Percentiles rank a stretch among this genome's conserved stretches.
Evolutionary conservation across 192 early-diverging fungal species (phyloP).

Genomic region (Coemansia sp.): DNA sequence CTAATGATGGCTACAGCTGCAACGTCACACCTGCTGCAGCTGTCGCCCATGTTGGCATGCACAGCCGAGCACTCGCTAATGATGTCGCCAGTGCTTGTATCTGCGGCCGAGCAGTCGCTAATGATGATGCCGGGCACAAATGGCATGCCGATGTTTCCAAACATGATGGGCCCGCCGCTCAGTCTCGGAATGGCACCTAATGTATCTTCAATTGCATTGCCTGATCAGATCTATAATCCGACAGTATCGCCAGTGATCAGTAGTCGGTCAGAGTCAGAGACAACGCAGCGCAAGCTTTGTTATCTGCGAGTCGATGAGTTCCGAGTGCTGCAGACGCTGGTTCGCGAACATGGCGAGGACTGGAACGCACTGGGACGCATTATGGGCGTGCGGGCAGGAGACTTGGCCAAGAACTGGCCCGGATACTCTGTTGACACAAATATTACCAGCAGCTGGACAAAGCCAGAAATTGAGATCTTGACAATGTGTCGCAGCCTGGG

Average conservation of each 20-base stretch:
- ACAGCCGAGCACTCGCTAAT: neutral
- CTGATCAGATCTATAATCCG: no score
- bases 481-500: slow-evolving; percentile 25
- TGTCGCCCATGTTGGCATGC: neutral
- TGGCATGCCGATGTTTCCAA: neutral
- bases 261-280: neutral
- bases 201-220: no score
- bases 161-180: neutral
- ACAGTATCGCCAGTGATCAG: neutral
- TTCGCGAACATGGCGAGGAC: slow-evolving; percentile 36
- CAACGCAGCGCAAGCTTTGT: slow-evolving; percentile 11
- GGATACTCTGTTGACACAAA: slow-evolving; percentile 24
- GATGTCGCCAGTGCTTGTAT: neutral
- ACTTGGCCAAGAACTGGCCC: slow-evolving; percentile 37
- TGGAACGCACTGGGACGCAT: slow-evolving; percentile 23
- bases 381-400: slow-evolving; percentile 28
- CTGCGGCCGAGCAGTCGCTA: neutral
- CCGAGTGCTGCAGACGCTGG: slow-evolving; percentile 23
- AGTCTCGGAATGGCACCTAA: neutral
- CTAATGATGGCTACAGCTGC: slow-evolving; percentile 1
- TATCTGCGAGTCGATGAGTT: slow-evolving; percentile 44
- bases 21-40: neutral
- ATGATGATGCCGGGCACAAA: neutral
- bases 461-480: slow-evolving; percentile 31
- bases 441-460: slow-evolving; percentile 34